A percentile compares a stretch with the other conserved stretches of the same genome.
These are phyloP conservation scores for Nitzschia inconspicua DNA, from an alignment of 108 stramenopile species.

Conservation along the genomic window DNA sequence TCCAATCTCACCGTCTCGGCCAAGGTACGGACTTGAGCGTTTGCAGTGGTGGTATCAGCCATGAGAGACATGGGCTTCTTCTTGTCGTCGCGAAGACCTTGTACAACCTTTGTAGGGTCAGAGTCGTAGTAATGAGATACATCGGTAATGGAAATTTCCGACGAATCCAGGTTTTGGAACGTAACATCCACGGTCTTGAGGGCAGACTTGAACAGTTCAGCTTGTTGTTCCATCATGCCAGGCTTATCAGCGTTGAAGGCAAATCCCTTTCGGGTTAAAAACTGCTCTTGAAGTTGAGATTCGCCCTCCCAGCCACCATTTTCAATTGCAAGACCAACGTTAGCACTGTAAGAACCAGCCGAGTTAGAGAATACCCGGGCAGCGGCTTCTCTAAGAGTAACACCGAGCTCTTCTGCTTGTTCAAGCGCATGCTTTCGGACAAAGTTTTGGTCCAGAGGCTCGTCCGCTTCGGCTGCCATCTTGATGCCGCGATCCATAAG, in stretches of 20 bases:
- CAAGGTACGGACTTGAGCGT: slow-evolving; percentile 93
- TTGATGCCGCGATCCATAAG: slow-evolving; percentile 96
- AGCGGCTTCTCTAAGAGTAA: slow-evolving; percentile 90
- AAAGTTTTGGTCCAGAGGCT: slow-evolving; percentile 88
- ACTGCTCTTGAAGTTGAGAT: slow-evolving; percentile 91
- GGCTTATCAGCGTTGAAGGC: slow-evolving; percentile 97
- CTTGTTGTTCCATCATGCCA: slow-evolving; percentile 96
- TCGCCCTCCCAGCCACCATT: slow-evolving; percentile 98
- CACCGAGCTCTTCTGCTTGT: slow-evolving; percentile 87
- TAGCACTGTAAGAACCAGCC: slow-evolving; percentile 95
- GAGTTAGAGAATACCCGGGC: slow-evolving; percentile 96
- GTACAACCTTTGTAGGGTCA: slow-evolving; percentile 97
- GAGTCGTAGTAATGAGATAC: slow-evolving; percentile 97
- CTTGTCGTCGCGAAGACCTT: slow-evolving; percentile 92
- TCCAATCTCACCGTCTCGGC: slow-evolving; percentile 95
- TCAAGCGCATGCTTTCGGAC: slow-evolving; percentile 93
- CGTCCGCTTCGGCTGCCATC: slow-evolving; percentile 97
- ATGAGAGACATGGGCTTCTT: slow-evolving; percentile 95
- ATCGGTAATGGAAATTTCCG: slow-evolving; percentile 95
- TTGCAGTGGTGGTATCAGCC: slow-evolving; percentile 98
- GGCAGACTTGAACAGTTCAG: slow-evolving; percentile 91
- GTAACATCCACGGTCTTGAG: slow-evolving; percentile 94
- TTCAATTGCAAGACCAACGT: slow-evolving; percentile 97
- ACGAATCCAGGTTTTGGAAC: slow-evolving; percentile 96
- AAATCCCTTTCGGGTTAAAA: slow-evolving; percentile 93